phyloP scores from a whole-genome alignment of 2,329 filamentous ascomycete species.

The Setomelanomma holmii region DNA sequence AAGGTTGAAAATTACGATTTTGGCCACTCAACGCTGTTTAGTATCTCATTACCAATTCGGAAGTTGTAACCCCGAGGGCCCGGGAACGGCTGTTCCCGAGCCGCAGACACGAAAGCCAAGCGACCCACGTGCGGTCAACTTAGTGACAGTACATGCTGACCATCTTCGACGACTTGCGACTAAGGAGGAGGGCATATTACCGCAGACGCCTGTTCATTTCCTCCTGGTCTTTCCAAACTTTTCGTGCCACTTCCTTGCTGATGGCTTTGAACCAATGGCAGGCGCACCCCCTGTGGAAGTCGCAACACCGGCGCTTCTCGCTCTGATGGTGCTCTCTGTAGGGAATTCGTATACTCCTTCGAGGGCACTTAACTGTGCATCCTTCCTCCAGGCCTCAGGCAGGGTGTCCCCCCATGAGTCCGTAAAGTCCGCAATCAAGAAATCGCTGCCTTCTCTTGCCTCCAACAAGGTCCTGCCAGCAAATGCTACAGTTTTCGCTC shows the following conservation, averaged over 20 bases:
- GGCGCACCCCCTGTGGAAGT: constrained; percentile 7
- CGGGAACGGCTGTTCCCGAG: neutral
- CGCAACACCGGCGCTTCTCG: constrained; percentile 22
- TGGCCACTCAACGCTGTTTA: constrained; percentile 23
- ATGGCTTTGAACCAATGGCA: constrained; percentile 28
- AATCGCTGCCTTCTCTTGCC: constrained; percentile 32
- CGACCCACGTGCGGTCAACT: neutral
- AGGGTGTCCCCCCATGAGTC: constrained; percentile 47
- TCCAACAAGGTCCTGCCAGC: constrained; percentile 41
- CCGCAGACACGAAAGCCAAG: neutral
- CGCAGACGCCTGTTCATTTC: constrained; percentile 29
- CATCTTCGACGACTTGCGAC: no score
- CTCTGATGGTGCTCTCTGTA: constrained; percentile 41
- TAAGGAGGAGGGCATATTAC: no score
- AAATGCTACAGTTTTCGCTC: constrained; percentile 39
- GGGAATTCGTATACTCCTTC: constrained; percentile 42
- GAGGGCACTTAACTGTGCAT: constrained; percentile 42
- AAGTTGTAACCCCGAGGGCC: neutral
- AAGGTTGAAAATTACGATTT: neutral
- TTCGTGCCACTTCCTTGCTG: constrained; percentile 50
- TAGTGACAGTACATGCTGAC: neutral
- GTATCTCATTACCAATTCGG: constrained; percentile 26
- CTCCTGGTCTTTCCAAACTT: constrained; percentile 46
- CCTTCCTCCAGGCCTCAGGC: constrained; percentile 48
- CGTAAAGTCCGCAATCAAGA: constrained; percentile 43